Evolutionary conservation across 768 basidiomycete species (phyloP).

Genomic region (Russula ochroleuca): DNA sequence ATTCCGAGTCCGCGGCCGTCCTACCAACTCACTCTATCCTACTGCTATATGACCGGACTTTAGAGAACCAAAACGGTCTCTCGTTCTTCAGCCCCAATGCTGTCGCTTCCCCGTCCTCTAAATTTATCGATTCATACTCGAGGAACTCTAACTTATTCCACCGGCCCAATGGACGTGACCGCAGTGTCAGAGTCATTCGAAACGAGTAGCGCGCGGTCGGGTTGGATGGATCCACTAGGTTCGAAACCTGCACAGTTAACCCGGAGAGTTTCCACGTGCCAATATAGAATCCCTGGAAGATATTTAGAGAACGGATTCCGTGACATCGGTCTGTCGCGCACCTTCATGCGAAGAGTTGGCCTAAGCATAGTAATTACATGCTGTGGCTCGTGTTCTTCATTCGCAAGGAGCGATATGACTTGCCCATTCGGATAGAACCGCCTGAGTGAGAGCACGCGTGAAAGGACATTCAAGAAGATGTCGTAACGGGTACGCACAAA

Average conservation of each 20-base stretch:
- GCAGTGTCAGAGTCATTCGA: slow-evolving; percentile 65
- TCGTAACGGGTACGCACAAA: slow-evolving; percentile 49
- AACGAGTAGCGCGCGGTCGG: slow-evolving; percentile 54
- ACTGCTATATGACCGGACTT: slow-evolving; percentile 62
- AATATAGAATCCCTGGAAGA: slow-evolving; percentile 57
- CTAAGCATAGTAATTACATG: slow-evolving; percentile 73
- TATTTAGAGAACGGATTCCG: not conserved
- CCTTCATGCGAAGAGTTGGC: slow-evolving; percentile 75
- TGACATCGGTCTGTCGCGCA: slow-evolving; percentile 30
- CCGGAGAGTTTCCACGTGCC: slow-evolving; percentile 71
- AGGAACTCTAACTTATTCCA: slow-evolving; percentile 79
- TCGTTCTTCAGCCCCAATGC: slow-evolving; percentile 76
- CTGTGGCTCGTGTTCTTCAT: slow-evolving; percentile 67
- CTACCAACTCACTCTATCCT: slow-evolving; percentile 12
- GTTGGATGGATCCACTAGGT: slow-evolving; percentile 53
- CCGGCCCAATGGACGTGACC: slow-evolving; percentile 74
- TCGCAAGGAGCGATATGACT: slow-evolving; percentile 80
- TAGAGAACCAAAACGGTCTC: slow-evolving; percentile 92
- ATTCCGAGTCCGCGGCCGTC: slow-evolving; percentile 13
- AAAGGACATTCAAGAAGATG: not conserved
- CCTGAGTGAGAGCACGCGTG: slow-evolving; percentile 36
- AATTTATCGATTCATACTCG: slow-evolving; percentile 68
- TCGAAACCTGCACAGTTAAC: slow-evolving; percentile 53
- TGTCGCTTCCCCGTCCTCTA: slow-evolving; percentile 68
- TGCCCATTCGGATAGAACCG: slow-evolving; percentile 86